Conservation (phyloP, 768 basidiomycete species). For the Leucosporidium scottii region DNA sequence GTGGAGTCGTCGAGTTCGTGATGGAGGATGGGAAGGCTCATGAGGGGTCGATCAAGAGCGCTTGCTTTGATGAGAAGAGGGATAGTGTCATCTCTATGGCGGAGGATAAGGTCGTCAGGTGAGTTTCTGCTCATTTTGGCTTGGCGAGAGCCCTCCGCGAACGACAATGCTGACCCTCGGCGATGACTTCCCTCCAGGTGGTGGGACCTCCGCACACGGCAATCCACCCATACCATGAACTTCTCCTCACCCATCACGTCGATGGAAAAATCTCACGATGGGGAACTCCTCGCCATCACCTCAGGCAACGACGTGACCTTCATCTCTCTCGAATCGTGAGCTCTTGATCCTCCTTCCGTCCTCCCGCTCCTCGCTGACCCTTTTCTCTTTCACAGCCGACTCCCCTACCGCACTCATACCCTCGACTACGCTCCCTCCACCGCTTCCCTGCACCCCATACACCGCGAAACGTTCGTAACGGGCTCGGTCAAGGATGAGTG, state of each 20-base stretch:
- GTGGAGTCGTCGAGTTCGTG: constrained; percentile 10
- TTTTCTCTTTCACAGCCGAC: constrained; percentile 19
- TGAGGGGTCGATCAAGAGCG: constrained; percentile 83
- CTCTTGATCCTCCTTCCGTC: neutral
- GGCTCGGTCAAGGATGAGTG: constrained; percentile 86
- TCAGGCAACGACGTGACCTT: constrained; percentile 89
- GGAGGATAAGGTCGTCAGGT: constrained; percentile 89
- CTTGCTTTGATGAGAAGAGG: constrained; percentile 70
- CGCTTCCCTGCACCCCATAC: constrained; percentile 85
- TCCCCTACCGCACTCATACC: constrained; percentile 65
- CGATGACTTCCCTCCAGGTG: constrained; percentile 53
- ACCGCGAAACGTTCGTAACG: constrained; percentile 83
- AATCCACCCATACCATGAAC: constrained; percentile 53
- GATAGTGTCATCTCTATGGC: constrained; percentile 75
- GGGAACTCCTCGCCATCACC: constrained; percentile 57
- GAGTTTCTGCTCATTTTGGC: constrained; percentile 34
- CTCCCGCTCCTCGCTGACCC: neutral
- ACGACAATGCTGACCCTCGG: neutral
- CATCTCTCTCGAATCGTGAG: constrained; percentile 52
- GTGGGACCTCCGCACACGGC: constrained; percentile 87
- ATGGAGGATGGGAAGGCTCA: constrained; percentile 62
- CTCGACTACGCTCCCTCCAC: constrained; percentile 85
- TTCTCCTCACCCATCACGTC: constrained; percentile 78
- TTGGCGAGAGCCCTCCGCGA: neutral
- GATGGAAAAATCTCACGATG: constrained; percentile 73